These are phyloP conservation scores for Amauroascus verrucosus DNA, from an alignment of 2,329 filamentous ascomycete species.

Conservation along the genomic window DNA sequence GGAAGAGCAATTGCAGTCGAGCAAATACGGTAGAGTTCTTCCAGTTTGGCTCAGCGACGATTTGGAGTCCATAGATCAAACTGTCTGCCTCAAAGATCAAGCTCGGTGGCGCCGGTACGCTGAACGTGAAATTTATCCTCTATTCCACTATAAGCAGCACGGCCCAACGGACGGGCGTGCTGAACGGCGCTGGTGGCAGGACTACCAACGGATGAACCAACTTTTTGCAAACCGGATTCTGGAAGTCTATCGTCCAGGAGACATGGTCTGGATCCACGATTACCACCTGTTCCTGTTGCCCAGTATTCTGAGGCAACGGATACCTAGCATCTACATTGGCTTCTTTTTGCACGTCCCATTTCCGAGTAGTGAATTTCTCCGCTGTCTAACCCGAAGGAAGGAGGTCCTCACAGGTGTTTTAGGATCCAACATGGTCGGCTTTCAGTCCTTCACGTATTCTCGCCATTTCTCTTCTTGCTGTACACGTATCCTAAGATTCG, in stretches of 20 bases:
- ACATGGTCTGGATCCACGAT: conserved; percentile 87
- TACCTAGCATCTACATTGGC: conserved; percentile 83
- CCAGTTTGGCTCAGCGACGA: conserved; percentile 86
- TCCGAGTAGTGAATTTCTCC: conserved; percentile 89
- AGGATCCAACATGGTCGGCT: conserved; percentile 84
- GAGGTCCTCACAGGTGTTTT: conserved; percentile 83
- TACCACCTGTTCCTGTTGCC: conserved; percentile 88
- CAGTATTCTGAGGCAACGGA: conserved; percentile 72
- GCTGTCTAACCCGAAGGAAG: conserved; percentile 77
- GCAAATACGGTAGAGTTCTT: conserved; percentile 65
- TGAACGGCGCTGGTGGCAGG: conserved; percentile 75
- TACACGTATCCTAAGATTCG: conserved; percentile 80
- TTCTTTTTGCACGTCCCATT: conserved; percentile 94
- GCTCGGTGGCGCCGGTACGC: conserved; percentile 79
- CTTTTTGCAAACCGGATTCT: conserved; percentile 84
- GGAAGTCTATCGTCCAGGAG: conserved; percentile 80
- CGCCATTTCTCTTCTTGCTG: conserved; percentile 92
- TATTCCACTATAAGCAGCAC: conserved; percentile 94
- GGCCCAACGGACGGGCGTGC: conserved; percentile 76
- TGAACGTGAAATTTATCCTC: conserved; percentile 80
- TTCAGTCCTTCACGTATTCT: conserved; percentile 92
- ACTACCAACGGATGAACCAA: conserved; percentile 88
- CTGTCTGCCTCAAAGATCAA: conserved; percentile 67
- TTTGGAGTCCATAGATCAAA: conserved; percentile 56
- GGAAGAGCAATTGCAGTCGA: conserved; percentile 61